These are phyloP conservation scores for Ocimum tenuiflorum DNA, from an alignment of 257 asterid species.

Conservation along the genomic window DNA sequence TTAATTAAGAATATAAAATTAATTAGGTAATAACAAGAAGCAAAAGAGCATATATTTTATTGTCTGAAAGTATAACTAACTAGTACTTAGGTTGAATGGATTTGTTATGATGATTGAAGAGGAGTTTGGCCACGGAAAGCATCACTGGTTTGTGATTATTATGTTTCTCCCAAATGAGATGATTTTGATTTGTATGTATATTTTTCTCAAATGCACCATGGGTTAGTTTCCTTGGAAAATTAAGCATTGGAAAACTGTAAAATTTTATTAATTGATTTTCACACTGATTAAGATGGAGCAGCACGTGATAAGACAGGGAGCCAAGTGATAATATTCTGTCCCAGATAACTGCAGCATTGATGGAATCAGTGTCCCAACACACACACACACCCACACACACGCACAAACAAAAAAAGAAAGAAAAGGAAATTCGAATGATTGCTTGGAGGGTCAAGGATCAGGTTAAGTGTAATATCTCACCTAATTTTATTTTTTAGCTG, in stretches of 20 bases:
- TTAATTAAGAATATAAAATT: neutral
- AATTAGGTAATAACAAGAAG: neutral
- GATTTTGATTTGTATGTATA: neutral
- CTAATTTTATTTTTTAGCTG: no score
- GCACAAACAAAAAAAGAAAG: no score
- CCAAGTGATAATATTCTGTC: slow-evolving; percentile 15
- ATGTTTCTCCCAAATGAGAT: neutral
- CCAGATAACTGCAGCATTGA: slow-evolving; percentile 17
- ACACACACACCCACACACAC: neutral
- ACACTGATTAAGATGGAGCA: slow-evolving; percentile 17
- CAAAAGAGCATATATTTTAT: neutral
- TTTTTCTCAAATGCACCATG: neutral
- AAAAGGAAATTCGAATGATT: no score
- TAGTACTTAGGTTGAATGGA: slow-evolving; percentile 8
- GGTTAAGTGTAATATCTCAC: no score
- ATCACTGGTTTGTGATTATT: slow-evolving; percentile 11
- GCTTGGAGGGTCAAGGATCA: no score
- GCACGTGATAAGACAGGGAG: slow-evolving; percentile 7
- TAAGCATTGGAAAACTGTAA: neutral
- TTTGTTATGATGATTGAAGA: slow-evolving; percentile 15
- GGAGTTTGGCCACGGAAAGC: slow-evolving; percentile 10
- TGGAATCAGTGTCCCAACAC: neutral
- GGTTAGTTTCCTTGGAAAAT: neutral
- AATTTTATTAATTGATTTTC: neutral
- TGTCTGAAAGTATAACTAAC: neutral